Base-by-base conservation (phyloP, 2,329 filamentous ascomycete genomes). In the Exophiala alcalophila region DNA sequence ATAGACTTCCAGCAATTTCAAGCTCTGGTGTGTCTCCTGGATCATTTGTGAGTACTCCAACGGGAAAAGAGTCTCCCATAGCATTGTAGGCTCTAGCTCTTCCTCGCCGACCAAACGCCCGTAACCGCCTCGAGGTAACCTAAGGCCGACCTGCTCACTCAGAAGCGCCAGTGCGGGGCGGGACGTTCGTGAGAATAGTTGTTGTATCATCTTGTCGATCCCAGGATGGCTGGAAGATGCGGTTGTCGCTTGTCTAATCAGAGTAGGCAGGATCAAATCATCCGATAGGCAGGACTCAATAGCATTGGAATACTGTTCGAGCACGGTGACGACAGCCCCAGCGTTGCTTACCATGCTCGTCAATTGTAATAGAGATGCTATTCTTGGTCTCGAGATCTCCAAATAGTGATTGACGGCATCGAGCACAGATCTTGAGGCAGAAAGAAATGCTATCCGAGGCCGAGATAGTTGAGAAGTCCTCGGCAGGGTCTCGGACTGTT, bases 301-400 rank as follows among this genome's bases (percentile, higher is more conserved):
- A 9, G 26, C 16, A 19, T 32, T 39, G 18, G 23, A 11, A 37
- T 29, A 40, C 24, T 37, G 26, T 19, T 24, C 30, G 33, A 52
- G 23, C 12, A 30, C 12, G 4, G 31, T 24, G 9, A 49, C 12
- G 9, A 52, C 12, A 2, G 21, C 9, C 18, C 12, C 30, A 18
- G 44, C 30, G 14, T 42, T 46, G 9, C 10, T 10, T 16, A 49
- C 32, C 5, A 33, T 34, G 16, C 24, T 16, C 15, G 37, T 45
- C 18, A 52, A 10, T 27, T 49, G 49, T 3, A 52, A 23, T 15
- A 52, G n/a, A 5, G 49, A 49, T 23, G 16, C 6, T 3, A 48
- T 25, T 6, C 28, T 18, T 18, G 38, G 21, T 12, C 45, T 29
- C 4, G 20, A 18, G 5, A 16, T 25, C 19, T 39, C 29, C 6